Evolutionary conservation across 441 rosid genomes (phyloP), one percentile per base, ranked within the genome.

Genomic region (Sinapis alba): DNA sequence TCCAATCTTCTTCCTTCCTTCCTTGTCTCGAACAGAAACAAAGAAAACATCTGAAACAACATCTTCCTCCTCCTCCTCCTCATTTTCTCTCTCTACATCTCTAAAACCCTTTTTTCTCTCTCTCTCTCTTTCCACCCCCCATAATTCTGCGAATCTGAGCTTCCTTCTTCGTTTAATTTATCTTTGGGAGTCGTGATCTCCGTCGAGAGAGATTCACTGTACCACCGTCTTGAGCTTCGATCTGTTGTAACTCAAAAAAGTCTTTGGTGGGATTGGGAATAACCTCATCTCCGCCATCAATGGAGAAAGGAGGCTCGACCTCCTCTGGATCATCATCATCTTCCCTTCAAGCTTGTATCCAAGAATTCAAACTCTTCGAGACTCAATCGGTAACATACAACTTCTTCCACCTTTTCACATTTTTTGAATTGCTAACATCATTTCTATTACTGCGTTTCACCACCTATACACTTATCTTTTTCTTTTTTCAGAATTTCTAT

Each of bases 171-270:
- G 11, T 34, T 72, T 8, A 0, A 3, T 45, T 36, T 1, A 45
- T n/a, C 63, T 21, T 60, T n/a, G 6, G 13, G 5, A 18, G 21
- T 34, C 19, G 45, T 57, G 32, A 74, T 74, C 68, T 67, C 73
- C 45, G 43, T n/a, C n/a, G 18, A 6, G 9, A 24, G 10, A 68
- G 43, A 65, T 86, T 82, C 90, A 89, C 90, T 82, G 86, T 86
- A 97, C 97, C 84, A 18, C 85, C 54, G 86, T 88, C 88, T 91
- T 93, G 88, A 91, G 91, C 12, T 3, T 76, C 53, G 74, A 74
- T 67, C 73, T n/a, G n/a, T n/a, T 67, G 61, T 68, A 53, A 68
- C 15, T 24, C 58, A n/a, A 8, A 65, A n/a, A 7, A 30, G 8
- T 9, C 51, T 69, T 3, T 86, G 84, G n/a, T n/a, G n/a, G n/a